Conservation (phyloP, 2,329 filamentous ascomycete genomes). For the Aspergillus fumigatiaffinis region DNA sequence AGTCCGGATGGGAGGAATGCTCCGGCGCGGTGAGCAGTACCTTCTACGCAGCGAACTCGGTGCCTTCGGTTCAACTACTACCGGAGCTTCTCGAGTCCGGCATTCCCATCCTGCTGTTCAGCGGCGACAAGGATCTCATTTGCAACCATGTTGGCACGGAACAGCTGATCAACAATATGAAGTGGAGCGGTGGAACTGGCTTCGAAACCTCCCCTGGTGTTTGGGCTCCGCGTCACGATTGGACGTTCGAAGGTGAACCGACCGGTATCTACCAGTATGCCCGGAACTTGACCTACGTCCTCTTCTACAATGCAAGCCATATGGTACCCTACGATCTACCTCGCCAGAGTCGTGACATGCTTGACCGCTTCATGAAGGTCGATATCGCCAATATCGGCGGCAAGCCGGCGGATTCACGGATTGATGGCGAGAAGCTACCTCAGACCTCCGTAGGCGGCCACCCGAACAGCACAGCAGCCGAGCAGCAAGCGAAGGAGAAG, state of each 20-base stretch:
- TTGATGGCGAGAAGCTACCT: slow-evolving; percentile 80
- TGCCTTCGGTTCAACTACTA: slow-evolving; percentile 68
- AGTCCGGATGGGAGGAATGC: slow-evolving; percentile 89
- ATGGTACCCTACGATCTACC: slow-evolving; percentile 98
- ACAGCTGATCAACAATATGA: slow-evolving; percentile 80
- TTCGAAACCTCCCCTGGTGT: slow-evolving; percentile 85
- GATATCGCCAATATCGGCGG: slow-evolving; percentile 88
- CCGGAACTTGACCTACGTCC: slow-evolving; percentile 89
- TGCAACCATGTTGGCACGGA: slow-evolving; percentile 97
- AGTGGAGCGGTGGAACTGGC: slow-evolving; percentile 87
- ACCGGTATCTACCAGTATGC: slow-evolving; percentile 94
- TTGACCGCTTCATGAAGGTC: slow-evolving; percentile 91
- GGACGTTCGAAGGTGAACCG: slow-evolving; percentile 84
- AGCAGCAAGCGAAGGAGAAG: slow-evolving; percentile 65
- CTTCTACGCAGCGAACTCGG: slow-evolving; percentile 68
- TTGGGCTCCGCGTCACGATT: slow-evolving; percentile 87
- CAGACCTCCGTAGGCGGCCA: slow-evolving; percentile 74
- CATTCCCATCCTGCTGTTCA: slow-evolving; percentile 81
- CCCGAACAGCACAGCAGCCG: slow-evolving; percentile 63
- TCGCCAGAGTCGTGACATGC: slow-evolving; percentile 85
- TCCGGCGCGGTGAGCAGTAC: slow-evolving; percentile 69
- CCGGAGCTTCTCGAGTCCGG: slow-evolving; percentile 70
- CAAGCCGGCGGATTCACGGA: slow-evolving; percentile 68
- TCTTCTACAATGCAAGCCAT: slow-evolving; percentile 93
- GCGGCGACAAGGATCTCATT: slow-evolving; percentile 88